Percentiles rank a stretch among this genome's conserved stretches.
Evolutionary conservation across 2,329 filamentous ascomycete genomes (phyloP).

Genomic region (Cercospora sp.): DNA sequence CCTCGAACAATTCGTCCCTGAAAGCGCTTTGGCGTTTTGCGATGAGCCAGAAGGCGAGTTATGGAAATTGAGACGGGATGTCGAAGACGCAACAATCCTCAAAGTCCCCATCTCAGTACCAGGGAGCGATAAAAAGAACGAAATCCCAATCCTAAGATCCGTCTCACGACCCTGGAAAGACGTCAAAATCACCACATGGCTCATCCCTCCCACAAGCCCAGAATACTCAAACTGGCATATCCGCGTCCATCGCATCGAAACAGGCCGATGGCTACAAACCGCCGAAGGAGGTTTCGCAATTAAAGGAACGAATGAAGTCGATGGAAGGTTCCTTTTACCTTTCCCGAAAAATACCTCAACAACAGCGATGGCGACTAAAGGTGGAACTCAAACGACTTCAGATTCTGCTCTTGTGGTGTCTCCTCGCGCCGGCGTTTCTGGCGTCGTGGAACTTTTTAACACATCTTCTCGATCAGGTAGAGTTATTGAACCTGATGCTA

Average conservation of each 20-base stretch:
- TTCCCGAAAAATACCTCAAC: neutral
- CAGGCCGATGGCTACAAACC: slow-evolving; percentile 63
- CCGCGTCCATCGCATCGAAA: slow-evolving; percentile 62
- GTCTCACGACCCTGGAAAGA: slow-evolving; percentile 71
- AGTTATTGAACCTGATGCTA: slow-evolving; percentile 74
- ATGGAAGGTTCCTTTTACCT: slow-evolving; percentile 57
- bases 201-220: slow-evolving; percentile 60
- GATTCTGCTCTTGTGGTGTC: slow-evolving; percentile 44
- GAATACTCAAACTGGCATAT: slow-evolving; percentile 69
- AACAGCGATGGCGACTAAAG: slow-evolving; percentile 18
- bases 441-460: slow-evolving; percentile 48
- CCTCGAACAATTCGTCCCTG: slow-evolving; percentile 73
- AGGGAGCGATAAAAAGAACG: slow-evolving; percentile 36
- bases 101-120: slow-evolving; percentile 38
- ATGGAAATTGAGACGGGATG: slow-evolving; percentile 74
- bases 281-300: slow-evolving; percentile 77
- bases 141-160: slow-evolving; percentile 63
- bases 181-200: slow-evolving; percentile 64
- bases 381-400: neutral
- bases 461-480: slow-evolving; percentile 54
- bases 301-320: slow-evolving; percentile 58
- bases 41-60: slow-evolving; percentile 71
- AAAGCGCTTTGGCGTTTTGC: slow-evolving; percentile 73
- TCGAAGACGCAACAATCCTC: slow-evolving; percentile 65
- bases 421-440: slow-evolving; percentile 54